Evolutionary conservation across 805 yeast species (phyloP).

Genomic region (Yarrowia sp.): DNA sequence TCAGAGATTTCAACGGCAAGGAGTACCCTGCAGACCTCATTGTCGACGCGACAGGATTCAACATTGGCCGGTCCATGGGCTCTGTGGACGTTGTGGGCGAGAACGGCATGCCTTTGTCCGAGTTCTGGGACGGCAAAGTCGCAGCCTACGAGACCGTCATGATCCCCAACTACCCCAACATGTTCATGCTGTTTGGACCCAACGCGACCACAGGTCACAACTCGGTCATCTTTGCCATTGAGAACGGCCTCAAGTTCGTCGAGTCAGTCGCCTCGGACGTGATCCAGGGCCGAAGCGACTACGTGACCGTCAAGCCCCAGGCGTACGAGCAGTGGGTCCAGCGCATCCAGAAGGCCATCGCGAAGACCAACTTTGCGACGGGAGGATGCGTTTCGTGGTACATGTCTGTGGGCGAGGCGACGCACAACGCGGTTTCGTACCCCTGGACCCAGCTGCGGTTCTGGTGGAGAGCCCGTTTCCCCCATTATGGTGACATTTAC

Average conservation of each 20-base stretch:
- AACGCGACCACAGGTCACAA: conserved; percentile 31
- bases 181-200: conserved; percentile 30
- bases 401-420: conserved; percentile 18
- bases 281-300: conserved; percentile 23
- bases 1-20: conserved; percentile 28
- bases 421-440: conserved; percentile 27
- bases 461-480: conserved; percentile 29
- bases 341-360: conserved; percentile 20
- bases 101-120: conserved; percentile 20
- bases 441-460: conserved; percentile 30
- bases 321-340: conserved; percentile 30
- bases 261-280: conserved; percentile 27
- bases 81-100: conserved; percentile 23
- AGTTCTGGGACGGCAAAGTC: conserved; percentile 8
- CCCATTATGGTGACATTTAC: neutral
- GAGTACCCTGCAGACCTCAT: conserved; percentile 30
- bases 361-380: conserved; percentile 19
- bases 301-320: conserved; percentile 27
- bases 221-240: conserved; percentile 29
- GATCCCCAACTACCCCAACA: conserved; percentile 30
- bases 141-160: conserved; percentile 31
- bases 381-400: conserved; percentile 33
- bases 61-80: conserved; percentile 19
- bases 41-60: conserved; percentile 31
- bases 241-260: conserved; percentile 29